These are phyloP conservation scores for Saccharum spontaneum DNA, from an alignment of 176 grass and related monocot species.

Conservation along the genomic window DNA sequence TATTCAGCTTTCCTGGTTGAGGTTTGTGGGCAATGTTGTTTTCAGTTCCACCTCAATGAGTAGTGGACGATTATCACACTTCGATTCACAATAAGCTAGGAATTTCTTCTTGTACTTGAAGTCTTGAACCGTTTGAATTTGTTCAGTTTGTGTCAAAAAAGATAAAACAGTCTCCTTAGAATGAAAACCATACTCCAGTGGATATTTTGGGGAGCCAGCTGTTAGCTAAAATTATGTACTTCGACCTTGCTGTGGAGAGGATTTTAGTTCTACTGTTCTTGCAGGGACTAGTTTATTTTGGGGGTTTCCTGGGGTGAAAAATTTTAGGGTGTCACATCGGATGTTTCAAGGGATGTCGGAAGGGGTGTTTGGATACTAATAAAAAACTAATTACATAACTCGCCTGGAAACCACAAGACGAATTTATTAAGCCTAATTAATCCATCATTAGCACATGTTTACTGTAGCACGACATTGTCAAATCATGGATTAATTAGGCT, in stretches of 20 bases:
- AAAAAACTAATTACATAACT: too few species aligned
- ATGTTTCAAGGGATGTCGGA: too few species aligned
- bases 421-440: too few species aligned
- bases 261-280: background rate
- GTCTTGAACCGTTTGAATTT: background rate
- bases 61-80: background rate
- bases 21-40: background rate
- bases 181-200: background rate
- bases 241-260: background rate
- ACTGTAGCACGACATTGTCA: too few species aligned
- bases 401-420: too few species aligned
- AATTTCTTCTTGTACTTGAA: background rate
- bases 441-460: too few species aligned
- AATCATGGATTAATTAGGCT: too few species aligned
- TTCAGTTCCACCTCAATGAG: background rate
- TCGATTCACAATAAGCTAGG: background rate
- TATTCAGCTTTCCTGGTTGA: background rate
- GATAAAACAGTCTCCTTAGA: background rate
- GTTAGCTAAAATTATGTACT: background rate
- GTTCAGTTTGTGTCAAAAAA: background rate
- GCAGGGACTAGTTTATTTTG: background rate
- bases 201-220: background rate
- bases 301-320: too few species aligned
- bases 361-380: too few species aligned
- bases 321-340: too few species aligned